Percentiles rank a stretch among this genome's conserved stretches.
phyloP scores from a whole-genome alignment of 352 stramenopile genomes.

The Phytophthora sansomeana region DNA sequence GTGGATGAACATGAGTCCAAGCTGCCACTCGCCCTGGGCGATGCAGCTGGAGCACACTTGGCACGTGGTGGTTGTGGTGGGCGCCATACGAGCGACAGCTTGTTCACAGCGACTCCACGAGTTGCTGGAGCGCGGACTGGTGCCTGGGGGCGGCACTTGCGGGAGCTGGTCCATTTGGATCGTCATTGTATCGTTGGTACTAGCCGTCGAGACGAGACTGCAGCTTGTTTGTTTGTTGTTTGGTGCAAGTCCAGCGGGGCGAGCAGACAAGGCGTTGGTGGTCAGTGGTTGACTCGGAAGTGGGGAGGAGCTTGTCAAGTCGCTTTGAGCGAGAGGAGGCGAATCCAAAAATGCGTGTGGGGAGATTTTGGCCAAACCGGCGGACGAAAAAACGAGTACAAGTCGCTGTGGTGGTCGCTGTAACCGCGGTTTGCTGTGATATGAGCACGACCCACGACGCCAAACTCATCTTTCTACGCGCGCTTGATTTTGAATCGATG shows the following conservation, averaged over 20 bases:
- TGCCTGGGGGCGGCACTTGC: constrained; percentile 33
- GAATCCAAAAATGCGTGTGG: constrained; percentile 34
- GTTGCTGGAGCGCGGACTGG: constrained; percentile 53
- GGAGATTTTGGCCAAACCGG: background rate
- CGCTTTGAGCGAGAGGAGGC: constrained; percentile 19
- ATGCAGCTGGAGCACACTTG: constrained; percentile 76
- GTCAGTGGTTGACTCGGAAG: constrained; percentile 1
- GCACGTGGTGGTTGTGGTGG: constrained; percentile 78
- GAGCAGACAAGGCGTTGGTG: constrained; percentile 6
- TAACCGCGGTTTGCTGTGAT: constrained; percentile 15
- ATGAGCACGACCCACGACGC: constrained; percentile 4
- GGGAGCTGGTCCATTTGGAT: constrained; percentile 54
- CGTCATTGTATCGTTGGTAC: constrained; percentile 31
- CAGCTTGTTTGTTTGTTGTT: constrained; percentile 5
- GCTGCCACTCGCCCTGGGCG: constrained; percentile 67
- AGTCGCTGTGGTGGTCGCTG: background rate
- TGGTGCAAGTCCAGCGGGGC: background rate
- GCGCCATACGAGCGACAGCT: constrained; percentile 72
- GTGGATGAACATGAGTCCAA: constrained; percentile 89
- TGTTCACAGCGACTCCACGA: constrained; percentile 86
- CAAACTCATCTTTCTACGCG: constrained; percentile 15
- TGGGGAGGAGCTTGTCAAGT: constrained; percentile 8
- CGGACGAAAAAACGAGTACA: constrained; percentile 9
- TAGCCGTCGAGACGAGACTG: background rate
- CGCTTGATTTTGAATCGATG: constrained; percentile 17